Evolutionary conservation across 352 stramenopile species (phyloP), one percentile per base, ranked within the genome.

Genomic region (Pythium graminicola): DNA sequence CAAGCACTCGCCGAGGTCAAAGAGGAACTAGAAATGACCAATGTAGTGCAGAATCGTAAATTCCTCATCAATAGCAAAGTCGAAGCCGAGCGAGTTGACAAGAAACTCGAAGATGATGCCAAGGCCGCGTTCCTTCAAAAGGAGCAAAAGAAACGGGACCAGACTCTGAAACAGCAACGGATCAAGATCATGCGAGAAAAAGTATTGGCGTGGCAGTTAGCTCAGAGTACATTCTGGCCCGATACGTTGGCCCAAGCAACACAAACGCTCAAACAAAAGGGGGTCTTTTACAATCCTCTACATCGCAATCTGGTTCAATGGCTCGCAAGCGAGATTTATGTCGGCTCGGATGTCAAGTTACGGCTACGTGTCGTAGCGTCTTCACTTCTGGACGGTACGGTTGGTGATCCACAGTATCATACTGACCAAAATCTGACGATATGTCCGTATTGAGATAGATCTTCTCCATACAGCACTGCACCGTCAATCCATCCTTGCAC

Each of bases 1-100:
- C 84, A 94, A 58, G 82, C 77, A 16, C 49, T 92, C 3, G 50
- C 62, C 2, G 84, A 94, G 62, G 72, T 94, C 17, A 81, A 85
- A 32, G 73, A 89, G 36, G 81, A 94, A 24, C 53, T 80, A 23
- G 81, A 93, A 48, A 77, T 91, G 46, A 50, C 54, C 24, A 57
- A 69, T 28, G 62, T 90, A 10, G 43, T 72, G 16, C 40, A 55
- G 11, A 59, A 80, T 24, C 69, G 70, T 14, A 62, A 69, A 10
- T 27, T 73, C 10, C 52, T 89, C 24, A 50, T 76, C n/a, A 57
- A 43, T 2, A 55, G 70, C 40, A 87, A 86, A 47, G 38, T 48
- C 8, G 72, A 86, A 20, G 58, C 24, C 3, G 72, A 57, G 16
- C 63, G 68, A 11, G 50, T 60, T 20, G 71, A 86, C 40, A 64